A percentile compares a stretch with the other conserved stretches of the same genome.
Conservation (phyloP, 2,329 filamentous ascomycete genomes). For the Colletotrichum lindemuthianum region DNA sequence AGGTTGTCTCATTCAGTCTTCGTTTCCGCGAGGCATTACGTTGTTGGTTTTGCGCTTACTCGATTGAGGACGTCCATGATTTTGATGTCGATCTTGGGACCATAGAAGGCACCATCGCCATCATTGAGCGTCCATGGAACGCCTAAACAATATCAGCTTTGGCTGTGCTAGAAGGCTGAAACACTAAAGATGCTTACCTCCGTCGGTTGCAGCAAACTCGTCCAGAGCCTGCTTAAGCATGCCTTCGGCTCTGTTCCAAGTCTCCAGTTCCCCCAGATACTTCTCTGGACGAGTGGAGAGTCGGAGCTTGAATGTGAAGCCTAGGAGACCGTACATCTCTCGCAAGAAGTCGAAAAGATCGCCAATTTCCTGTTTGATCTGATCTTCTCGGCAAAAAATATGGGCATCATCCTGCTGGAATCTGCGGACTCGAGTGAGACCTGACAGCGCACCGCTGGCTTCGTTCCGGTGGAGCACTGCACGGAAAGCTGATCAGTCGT, state of each 20-base stretch:
- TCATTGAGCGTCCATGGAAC: slow-evolving; percentile 85
- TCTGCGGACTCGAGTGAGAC: slow-evolving; percentile 89
- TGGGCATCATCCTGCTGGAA: slow-evolving; percentile 98
- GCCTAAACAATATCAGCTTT: slow-evolving; percentile 7
- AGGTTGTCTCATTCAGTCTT: not conserved
- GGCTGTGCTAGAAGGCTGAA: slow-evolving; percentile 44
- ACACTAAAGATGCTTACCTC: slow-evolving; percentile 37
- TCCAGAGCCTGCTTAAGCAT: slow-evolving; percentile 83
- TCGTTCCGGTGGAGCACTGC: slow-evolving; percentile 87
- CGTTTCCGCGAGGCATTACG: not conserved
- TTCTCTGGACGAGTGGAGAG: slow-evolving; percentile 91
- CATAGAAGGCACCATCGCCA: slow-evolving; percentile 97
- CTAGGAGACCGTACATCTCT: slow-evolving; percentile 78
- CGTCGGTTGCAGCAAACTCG: slow-evolving; percentile 67
- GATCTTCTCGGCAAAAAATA: slow-evolving; percentile 90
- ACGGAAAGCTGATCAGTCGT: not conserved
- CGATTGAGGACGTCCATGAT: slow-evolving; percentile 88
- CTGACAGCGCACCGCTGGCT: slow-evolving; percentile 88
- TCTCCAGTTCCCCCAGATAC: slow-evolving; percentile 84
- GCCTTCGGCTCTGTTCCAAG: slow-evolving; percentile 89
- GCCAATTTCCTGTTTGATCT: slow-evolving; percentile 79
- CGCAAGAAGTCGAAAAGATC: slow-evolving; percentile 88
- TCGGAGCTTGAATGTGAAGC: slow-evolving; percentile 80
- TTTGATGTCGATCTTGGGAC: slow-evolving; percentile 97
- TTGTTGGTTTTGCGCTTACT: slow-evolving; percentile 52